phyloP scores from a whole-genome alignment of 2,329 filamentous ascomycete species.

The Blumeria graminis region DNA sequence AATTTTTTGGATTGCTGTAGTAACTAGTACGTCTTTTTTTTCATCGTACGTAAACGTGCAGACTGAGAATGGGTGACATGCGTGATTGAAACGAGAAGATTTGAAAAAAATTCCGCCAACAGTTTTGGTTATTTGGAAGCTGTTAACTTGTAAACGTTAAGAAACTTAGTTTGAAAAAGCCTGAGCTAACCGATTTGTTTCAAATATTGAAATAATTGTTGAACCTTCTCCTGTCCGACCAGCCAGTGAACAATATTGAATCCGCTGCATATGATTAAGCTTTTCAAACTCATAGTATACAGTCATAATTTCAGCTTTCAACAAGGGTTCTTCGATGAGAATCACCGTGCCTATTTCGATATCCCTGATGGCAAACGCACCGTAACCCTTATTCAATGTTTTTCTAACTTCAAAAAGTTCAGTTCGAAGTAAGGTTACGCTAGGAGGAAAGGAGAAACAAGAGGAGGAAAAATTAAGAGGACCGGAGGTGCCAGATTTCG shows the following conservation, averaged over 20 bases:
- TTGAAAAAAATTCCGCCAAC: constrained; percentile 22
- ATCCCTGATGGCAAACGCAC: constrained; percentile 12
- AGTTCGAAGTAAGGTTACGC: constrained; percentile 6
- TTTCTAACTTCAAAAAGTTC: constrained; percentile 11
- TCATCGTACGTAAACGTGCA: constrained; percentile 19
- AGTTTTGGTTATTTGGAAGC: constrained; percentile 6
- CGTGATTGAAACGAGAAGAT: constrained; percentile 33
- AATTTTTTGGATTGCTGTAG: constrained; percentile 19
- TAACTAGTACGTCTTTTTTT: constrained; percentile 16
- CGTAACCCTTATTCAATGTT: constrained; percentile 12
- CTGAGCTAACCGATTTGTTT: constrained; percentile 12
- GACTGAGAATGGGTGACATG: constrained; percentile 22
- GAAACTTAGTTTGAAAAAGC: not conserved
- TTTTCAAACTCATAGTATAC: constrained; percentile 7
- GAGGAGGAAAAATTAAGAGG: no score
- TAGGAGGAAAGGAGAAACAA: not conserved
- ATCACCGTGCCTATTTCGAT: constrained; percentile 10
- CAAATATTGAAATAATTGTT: constrained; percentile 9
- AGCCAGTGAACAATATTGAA: constrained; percentile 7
- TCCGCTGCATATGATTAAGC: constrained; percentile 6
- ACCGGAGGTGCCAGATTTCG: not conserved
- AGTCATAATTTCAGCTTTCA: constrained; percentile 5
- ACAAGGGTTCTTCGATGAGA: constrained; percentile 10
- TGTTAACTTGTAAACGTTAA: not conserved
- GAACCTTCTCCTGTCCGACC: constrained; percentile 5